Base-by-base conservation (phyloP, 345 rosid species). In the Punica granatum region DNA sequence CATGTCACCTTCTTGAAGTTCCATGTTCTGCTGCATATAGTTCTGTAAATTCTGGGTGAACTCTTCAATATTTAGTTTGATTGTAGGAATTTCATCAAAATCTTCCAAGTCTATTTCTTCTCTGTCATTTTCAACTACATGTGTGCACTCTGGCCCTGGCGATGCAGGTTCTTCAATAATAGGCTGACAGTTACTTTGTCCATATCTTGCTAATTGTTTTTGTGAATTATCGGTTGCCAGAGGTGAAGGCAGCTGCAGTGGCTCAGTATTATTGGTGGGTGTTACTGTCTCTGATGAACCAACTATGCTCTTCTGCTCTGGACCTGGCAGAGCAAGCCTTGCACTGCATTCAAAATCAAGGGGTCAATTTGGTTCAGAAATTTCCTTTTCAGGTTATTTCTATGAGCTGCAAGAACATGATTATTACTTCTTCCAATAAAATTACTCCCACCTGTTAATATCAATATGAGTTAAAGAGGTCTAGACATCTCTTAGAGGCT, bases 91-190 rank as follows among this genome's bases (percentile, higher is more conserved):
- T 76, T 88, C 95, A 72, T 88, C 87, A 42, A 89, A 83, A 76
- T 89, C 89, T 51, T 86, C 90, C 23, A 34, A 66, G 69, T 82
- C 77, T 28, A 80, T 66, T 32, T 91, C 98, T 73, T 93, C 97
- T 12, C 86, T 90, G 60, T 91, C 98, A 67, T 54, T 75, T 70
- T 81, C 84, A 43, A 75, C 72, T 31, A 59, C 78, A 73, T 74
- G 82, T 21, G 66, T 64, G 70, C 72, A 67, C 65, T 81, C 82
- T 53, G 84, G 88, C 67, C 87, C 95, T 31, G 99, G 96, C 49
- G 92, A 79, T 66, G 89, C 80, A 70, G 99, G 99, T 72, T 83
- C 98, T 80, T 94, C 98, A 46, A 94, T 78, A 19, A 89, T 91
- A 26, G 99, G 99, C 39, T 81, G 78, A 72, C 84, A 88, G 46